Percentiles rank a stretch among this genome's conserved stretches.
phyloP scores from a whole-genome alignment of 257 asterid species.

The Asclepias syriaca region DNA sequence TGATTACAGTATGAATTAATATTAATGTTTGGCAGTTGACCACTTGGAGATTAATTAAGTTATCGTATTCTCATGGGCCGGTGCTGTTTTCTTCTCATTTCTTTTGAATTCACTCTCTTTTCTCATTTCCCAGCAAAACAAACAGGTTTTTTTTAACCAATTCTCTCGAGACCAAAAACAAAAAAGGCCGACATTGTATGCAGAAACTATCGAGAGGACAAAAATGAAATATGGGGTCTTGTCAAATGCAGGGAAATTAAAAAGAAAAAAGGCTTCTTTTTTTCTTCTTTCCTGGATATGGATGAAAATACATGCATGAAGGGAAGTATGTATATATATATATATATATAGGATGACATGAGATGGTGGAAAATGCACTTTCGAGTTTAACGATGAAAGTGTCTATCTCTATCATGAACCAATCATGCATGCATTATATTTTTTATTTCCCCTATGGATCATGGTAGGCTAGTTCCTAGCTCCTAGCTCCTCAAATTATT shows the following conservation, averaged over 20 bases:
- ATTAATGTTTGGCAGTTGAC: slow-evolving; percentile 24
- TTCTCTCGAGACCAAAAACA: neutral
- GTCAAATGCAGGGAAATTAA: slow-evolving; percentile 19
- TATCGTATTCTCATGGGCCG: neutral
- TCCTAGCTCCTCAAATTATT: neutral
- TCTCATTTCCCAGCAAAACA: neutral
- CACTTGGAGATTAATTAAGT: slow-evolving; percentile 8
- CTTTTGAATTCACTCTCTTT: neutral
- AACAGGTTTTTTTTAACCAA: slow-evolving; percentile 14
- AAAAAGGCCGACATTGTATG: slow-evolving; percentile 2
- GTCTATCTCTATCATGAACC: slow-evolving; percentile 39
- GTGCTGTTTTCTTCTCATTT: neutral
- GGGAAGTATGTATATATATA: no score
- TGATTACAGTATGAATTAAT: neutral
- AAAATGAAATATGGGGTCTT: slow-evolving; percentile 32
- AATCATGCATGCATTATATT: slow-evolving; percentile 10
- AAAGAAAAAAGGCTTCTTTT: neutral
- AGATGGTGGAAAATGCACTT: slow-evolving; percentile 44
- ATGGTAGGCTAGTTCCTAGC: slow-evolving; percentile 12
- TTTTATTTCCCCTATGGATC: neutral
- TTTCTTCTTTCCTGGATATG: slow-evolving; percentile 4
- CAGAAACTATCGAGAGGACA: slow-evolving; percentile 9
- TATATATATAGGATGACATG: slow-evolving; percentile 4
- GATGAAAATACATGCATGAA: slow-evolving; percentile 25
- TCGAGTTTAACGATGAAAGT: slow-evolving; percentile 53